Evolutionary conservation across 306 rosid species (phyloP), one percentile per base, ranked within the genome.

Genomic region (Ormosia emarginata): DNA sequence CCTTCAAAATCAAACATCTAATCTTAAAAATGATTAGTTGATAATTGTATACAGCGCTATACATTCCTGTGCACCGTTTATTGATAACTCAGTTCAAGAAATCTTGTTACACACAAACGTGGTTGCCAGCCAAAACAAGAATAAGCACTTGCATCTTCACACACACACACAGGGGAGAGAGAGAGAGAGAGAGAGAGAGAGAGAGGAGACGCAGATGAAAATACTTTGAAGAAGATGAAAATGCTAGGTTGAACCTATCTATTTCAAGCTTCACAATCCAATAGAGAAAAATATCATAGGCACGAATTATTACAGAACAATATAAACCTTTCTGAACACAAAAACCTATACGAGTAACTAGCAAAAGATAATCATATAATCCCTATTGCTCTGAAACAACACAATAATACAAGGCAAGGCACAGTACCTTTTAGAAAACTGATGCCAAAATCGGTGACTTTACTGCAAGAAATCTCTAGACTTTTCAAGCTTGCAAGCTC

Each of bases 391-490:
- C 49, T 46, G 50, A 63, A 62, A 63, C 33, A 74, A 37, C 36
- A 29, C 17, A 77, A 55, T 44, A 64, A 68, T 40, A 49, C 14
- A 82, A 18, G 82, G 58, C 15, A 62, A 29, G 69, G 46, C 18
- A 6, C 13, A 34, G 61, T 88, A 95, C 99, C 99, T 93, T 81
- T 84, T 59, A 95, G 84, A 86, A 83, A 90, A 68, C 87, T 75
- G 87, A 95, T 83, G 84, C 99, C 99, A 71, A 52, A 12, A 87
- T 95, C 90, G 7, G 96, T 89, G 71, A 95, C 96, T 87, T 85
- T 92, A 85, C 96, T 87, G 93, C 92, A 88, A 13, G 97, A 89
- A 84, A 95, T 84, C 88, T 95, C 93, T 56, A 95, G 80, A 74
- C 81, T 87, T 79, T 74, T 93, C 89, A 95, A 86, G 82, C 84